Evolutionary conservation across 768 basidiomycete genomes (phyloP).

Genomic region (Agaricus sinodeliciosus): DNA sequence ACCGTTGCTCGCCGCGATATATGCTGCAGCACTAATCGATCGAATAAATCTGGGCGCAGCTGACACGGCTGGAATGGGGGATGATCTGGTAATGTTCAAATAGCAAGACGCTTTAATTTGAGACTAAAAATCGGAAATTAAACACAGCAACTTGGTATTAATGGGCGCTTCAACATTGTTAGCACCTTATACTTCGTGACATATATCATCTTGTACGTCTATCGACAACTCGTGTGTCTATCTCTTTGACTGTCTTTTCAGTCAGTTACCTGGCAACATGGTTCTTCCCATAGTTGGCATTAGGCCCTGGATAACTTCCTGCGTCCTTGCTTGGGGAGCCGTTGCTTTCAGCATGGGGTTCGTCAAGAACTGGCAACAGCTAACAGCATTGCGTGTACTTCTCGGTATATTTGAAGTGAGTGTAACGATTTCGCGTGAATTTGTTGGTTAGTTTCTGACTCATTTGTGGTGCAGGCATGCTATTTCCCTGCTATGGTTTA

Average conservation of each 20-base stretch:
- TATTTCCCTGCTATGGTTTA: slow-evolving; percentile 12
- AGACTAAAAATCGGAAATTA: neutral
- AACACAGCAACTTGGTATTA: slow-evolving; percentile 16
- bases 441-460: neutral
- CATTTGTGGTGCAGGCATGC: slow-evolving; percentile 8
- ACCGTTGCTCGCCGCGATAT: slow-evolving; percentile 28
- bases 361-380: slow-evolving; percentile 22
- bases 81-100: slow-evolving; percentile 22
- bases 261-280: slow-evolving; percentile 27
- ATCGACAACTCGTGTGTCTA: neutral
- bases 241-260: slow-evolving; percentile 7
- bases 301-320: slow-evolving; percentile 21
- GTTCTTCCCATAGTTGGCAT: slow-evolving; percentile 21
- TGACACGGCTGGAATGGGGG: slow-evolving; percentile 29
- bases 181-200: slow-evolving; percentile 22
- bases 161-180: slow-evolving; percentile 19
- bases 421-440: neutral
- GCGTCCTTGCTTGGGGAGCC: slow-evolving; percentile 24
- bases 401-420: slow-evolving; percentile 25
- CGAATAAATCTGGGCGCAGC: slow-evolving; percentile 28
- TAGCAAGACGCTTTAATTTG: neutral
- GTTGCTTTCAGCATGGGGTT: slow-evolving; percentile 27
- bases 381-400: slow-evolving; percentile 22
- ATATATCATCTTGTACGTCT: slow-evolving; percentile 20
- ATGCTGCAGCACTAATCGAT: slow-evolving; percentile 28